Conservation (phyloP, 1,139 yeast genomes). For the Suhomyces bolitotheri region DNA sequence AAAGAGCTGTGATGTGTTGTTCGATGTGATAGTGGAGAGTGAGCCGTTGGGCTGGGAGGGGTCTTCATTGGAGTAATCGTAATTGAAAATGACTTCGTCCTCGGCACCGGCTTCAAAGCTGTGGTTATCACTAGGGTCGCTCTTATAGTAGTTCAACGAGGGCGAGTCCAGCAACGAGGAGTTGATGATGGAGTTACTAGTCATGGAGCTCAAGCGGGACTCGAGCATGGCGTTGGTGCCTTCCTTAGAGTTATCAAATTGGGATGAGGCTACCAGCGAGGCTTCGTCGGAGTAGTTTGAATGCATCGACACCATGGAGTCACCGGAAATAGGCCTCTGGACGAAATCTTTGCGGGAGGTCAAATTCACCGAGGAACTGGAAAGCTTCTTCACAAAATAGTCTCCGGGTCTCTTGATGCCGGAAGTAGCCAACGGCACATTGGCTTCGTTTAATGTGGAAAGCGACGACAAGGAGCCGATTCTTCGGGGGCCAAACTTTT, state of each 20-base stretch:
- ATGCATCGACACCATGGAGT: slow-evolving; percentile 38
- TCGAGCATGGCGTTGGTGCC: slow-evolving; percentile 21
- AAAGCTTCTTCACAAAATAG: slow-evolving; percentile 39
- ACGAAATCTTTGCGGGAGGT: slow-evolving; percentile 2
- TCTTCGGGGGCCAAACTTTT: slow-evolving; percentile 23
- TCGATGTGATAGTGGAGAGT: slow-evolving; percentile 27
- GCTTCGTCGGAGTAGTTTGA: slow-evolving; percentile 39
- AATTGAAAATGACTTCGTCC: slow-evolving; percentile 10
- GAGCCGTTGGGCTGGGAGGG: slow-evolving; percentile 17
- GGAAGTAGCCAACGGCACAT: slow-evolving; percentile 7
- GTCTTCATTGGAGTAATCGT: slow-evolving; percentile 2
- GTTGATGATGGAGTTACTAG: slow-evolving; percentile 29
- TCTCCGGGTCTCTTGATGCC: slow-evolving; percentile 44
- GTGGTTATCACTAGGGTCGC: slow-evolving; percentile 5
- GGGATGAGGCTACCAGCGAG: slow-evolving; percentile 37
- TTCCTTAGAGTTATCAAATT: slow-evolving; percentile 27
- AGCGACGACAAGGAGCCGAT: slow-evolving; percentile 31
- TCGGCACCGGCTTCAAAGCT: slow-evolving; percentile 15
- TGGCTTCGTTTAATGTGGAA: slow-evolving; percentile 21
- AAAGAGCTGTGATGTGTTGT: slow-evolving; percentile 9
- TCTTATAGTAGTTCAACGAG: slow-evolving; percentile 16
- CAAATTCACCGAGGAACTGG: slow-evolving; percentile 15
- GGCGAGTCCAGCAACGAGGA: slow-evolving; percentile 29
- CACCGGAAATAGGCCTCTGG: slow-evolving; percentile 37
- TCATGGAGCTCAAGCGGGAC: slow-evolving; percentile 42